Percentiles rank a stretch among this genome's conserved stretches.
Evolutionary conservation across 2,329 filamentous ascomycete species (phyloP).

Genomic region (Epichloe sp.): DNA sequence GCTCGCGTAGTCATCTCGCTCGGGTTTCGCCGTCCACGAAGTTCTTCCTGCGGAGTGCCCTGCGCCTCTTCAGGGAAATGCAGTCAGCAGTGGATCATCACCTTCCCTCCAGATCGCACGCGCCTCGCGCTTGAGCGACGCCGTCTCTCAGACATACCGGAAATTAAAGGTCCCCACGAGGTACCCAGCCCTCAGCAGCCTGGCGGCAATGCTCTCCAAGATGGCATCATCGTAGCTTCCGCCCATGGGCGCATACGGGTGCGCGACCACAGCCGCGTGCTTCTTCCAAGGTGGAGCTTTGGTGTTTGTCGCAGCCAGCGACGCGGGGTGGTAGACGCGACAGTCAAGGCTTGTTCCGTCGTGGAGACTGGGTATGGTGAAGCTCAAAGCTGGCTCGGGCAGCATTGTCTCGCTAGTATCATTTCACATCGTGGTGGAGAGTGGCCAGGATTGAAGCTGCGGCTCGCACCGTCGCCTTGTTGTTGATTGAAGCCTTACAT

Average conservation of each 20-base stretch:
- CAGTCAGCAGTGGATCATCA: not conserved
- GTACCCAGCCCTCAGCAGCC: slow-evolving; percentile 57
- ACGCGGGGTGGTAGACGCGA: slow-evolving; percentile 62
- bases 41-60: slow-evolving; percentile 61
- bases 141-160: slow-evolving; percentile 37
- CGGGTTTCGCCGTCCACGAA: slow-evolving; percentile 75
- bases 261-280: slow-evolving; percentile 57
- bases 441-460: not conserved
- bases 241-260: slow-evolving; percentile 82
- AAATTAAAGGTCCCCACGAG: slow-evolving; percentile 88
- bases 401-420: slow-evolving; percentile 27
- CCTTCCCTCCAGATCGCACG: not conserved
- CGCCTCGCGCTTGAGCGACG: not conserved
- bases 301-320: slow-evolving; percentile 22
- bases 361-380: slow-evolving; percentile 74
- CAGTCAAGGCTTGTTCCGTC: slow-evolving; percentile 67
- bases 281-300: slow-evolving; percentile 28
- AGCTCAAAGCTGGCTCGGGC: slow-evolving; percentile 45
- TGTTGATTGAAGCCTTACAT: not conserved
- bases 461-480: not conserved
- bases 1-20: slow-evolving; percentile 70
- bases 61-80: slow-evolving; percentile 51
- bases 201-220: slow-evolving; percentile 50
- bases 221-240: slow-evolving; percentile 75
- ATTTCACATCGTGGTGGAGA: not conserved